Conservation (phyloP, 139 green algal genomes). For the Marvania coccoides region DNA sequence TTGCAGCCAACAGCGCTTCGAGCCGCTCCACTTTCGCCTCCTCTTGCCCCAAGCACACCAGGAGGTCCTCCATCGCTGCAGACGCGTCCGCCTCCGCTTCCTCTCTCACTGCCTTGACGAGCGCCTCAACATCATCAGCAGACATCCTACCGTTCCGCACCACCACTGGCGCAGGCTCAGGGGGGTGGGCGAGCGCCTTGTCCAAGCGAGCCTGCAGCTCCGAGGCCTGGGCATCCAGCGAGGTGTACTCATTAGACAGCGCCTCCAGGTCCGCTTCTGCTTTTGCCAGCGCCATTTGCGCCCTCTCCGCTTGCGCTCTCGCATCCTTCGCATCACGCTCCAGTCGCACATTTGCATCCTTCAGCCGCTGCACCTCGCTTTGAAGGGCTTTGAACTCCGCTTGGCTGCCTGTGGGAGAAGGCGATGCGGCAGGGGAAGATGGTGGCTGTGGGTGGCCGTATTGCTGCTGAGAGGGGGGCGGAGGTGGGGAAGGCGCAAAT, state of each 20-base stretch:
- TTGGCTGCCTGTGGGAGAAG: too few species aligned
- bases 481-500: too few species aligned
- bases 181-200: conserved; percentile 3
- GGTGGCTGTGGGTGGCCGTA: too few species aligned
- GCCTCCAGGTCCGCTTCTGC: conserved; percentile 52
- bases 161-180: conserved; percentile 2
- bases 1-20: neutral
- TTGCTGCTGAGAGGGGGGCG: too few species aligned
- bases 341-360: conserved; percentile 1
- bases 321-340: neutral
- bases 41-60: conserved; percentile 81
- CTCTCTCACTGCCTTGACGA: conserved; percentile 4
- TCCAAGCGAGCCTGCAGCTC: conserved; percentile 45
- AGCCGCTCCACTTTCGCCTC: conserved; percentile 22
- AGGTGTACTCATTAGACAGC: conserved; percentile 66
- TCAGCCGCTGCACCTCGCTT: conserved; percentile 7
- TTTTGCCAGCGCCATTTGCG: conserved; percentile 13
- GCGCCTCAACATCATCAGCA: conserved; percentile 2
- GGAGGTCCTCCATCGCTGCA: conserved; percentile 67
- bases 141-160: neutral
- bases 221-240: conserved; percentile 56
- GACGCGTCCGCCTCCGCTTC: conserved; percentile 44
- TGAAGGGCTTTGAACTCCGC: conserved; percentile 16
- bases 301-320: conserved; percentile 14
- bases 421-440: too few species aligned